Conservation (phyloP, 2,329 filamentous ascomycete genomes). For the Fusarium sp. region DNA sequence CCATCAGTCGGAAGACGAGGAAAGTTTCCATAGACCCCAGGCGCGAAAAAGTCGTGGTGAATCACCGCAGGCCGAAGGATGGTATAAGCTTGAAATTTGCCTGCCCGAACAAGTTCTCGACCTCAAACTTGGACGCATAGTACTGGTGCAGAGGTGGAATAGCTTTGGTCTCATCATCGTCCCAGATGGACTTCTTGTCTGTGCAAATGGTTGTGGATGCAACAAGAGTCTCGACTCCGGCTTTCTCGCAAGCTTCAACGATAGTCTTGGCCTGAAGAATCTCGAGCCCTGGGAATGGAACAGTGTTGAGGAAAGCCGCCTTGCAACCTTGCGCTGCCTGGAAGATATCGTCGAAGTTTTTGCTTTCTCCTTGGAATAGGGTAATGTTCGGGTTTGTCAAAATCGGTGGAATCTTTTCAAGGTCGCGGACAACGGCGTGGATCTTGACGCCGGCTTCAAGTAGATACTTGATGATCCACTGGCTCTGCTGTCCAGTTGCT, state of each 20-base stretch:
- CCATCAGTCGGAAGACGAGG: constrained; percentile 49
- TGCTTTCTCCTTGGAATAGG: constrained; percentile 56
- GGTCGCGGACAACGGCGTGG: constrained; percentile 56
- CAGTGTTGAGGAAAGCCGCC: constrained; percentile 51
- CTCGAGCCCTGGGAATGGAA: constrained; percentile 50
- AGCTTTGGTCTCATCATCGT: constrained; percentile 28
- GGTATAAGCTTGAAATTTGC: constrained; percentile 52
- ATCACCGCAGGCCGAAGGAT: constrained; percentile 54
- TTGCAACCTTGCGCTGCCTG: constrained; percentile 54
- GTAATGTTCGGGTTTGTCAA: constrained; percentile 50
- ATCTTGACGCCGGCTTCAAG: constrained; percentile 53
- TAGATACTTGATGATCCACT: constrained; percentile 51
- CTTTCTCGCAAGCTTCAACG: constrained; percentile 51
- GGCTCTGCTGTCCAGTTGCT: constrained; percentile 54
- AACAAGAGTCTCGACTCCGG: constrained; percentile 51
- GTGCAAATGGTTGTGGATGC: constrained; percentile 46
- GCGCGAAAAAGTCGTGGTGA: constrained; percentile 49
- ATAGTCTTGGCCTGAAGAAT: constrained; percentile 52
- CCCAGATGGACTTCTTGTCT: constrained; percentile 44
- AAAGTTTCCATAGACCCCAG: constrained; percentile 47
- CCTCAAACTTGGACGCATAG: constrained; percentile 56
- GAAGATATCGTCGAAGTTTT: constrained; percentile 51
- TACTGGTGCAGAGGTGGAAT: constrained; percentile 46
- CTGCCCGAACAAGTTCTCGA: constrained; percentile 54
- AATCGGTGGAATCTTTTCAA: constrained; percentile 48